These are phyloP conservation scores for Daedaleopsis nitida DNA, from an alignment of 768 basidiomycete genomes.

Conservation along the genomic window DNA sequence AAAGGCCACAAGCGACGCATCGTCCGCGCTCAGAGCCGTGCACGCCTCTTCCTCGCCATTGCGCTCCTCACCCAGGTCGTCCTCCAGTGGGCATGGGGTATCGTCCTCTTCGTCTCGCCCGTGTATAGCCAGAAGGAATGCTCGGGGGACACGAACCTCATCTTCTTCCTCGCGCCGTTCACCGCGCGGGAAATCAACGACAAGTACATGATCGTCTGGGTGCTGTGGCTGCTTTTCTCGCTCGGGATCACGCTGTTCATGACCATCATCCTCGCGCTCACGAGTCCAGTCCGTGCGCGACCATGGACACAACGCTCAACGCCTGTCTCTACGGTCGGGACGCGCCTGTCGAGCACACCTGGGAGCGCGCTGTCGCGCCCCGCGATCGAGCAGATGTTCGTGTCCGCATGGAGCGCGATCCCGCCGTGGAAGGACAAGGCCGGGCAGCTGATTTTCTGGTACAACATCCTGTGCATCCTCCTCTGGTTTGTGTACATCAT, in stretches of 20 bases:
- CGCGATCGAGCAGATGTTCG: not conserved
- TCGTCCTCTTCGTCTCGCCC: slow-evolving; percentile 27
- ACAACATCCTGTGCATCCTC: slow-evolving; percentile 12
- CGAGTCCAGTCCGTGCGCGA: slow-evolving; percentile 18
- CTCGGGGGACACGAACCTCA: slow-evolving; percentile 23
- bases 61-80: slow-evolving; percentile 31
- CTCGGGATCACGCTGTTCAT: slow-evolving; percentile 27
- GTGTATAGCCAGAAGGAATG: slow-evolving; percentile 26
- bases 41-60: slow-evolving; percentile 25
- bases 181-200: slow-evolving; percentile 19
- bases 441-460: slow-evolving; percentile 17
- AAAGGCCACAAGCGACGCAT: slow-evolving; percentile 16
- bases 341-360: not conserved
- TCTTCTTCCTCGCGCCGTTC: slow-evolving; percentile 23
- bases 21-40: slow-evolving; percentile 20
- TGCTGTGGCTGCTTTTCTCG: slow-evolving; percentile 28
- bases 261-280: slow-evolving; percentile 24
- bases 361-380: not conserved
- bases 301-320: slow-evolving; percentile 2
- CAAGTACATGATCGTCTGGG: slow-evolving; percentile 26
- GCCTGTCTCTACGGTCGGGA: slow-evolving; percentile 1
- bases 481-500: slow-evolving; percentile 26
- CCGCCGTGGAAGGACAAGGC: slow-evolving; percentile 12
- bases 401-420: not conserved
- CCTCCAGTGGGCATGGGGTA: slow-evolving; percentile 31